Conservation (phyloP, 2,329 filamentous ascomycete genomes). For the Colletotrichum gloeosporioides region DNA sequence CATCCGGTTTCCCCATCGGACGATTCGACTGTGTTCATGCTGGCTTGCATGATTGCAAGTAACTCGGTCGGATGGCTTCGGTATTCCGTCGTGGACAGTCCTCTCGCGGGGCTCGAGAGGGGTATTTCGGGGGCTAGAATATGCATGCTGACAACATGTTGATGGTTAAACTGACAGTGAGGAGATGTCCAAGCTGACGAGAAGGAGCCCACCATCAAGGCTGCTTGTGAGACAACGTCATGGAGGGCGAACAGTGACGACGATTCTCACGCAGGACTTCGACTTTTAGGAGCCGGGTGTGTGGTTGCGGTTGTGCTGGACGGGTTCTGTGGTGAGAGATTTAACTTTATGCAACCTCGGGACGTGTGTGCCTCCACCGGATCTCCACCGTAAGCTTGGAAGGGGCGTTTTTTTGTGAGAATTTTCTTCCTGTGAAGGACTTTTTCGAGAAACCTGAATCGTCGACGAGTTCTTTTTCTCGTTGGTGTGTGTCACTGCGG, state of each 20-base stretch:
- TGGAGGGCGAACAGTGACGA: constrained; percentile 8
- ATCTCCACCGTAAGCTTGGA: constrained; percentile 7
- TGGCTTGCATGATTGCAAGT: neutral
- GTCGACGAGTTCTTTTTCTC: neutral
- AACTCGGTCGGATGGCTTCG: neutral
- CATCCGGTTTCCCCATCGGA: neutral
- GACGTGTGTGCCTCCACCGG: constrained; percentile 6
- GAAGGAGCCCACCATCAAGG: neutral
- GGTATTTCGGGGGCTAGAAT: neutral
- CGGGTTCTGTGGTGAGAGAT: constrained; percentile 11
- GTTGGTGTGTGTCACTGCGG: neutral
- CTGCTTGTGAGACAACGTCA: neutral
- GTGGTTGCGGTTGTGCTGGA: neutral
- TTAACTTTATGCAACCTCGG: constrained; percentile 9
- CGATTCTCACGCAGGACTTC: neutral
- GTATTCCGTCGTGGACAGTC: neutral
- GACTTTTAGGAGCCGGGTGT: neutral
- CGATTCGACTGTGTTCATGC: neutral
- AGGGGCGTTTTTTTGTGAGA: neutral
- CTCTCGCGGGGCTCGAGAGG: neutral
- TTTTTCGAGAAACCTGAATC: neutral
- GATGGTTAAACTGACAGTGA: neutral
- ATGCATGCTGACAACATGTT: constrained; percentile 5
- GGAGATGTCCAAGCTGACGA: neutral
- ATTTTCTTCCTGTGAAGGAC: neutral